Evolutionary conservation across 2,329 filamentous ascomycete species (phyloP).

Genomic region (Lizonia empirigonia): DNA sequence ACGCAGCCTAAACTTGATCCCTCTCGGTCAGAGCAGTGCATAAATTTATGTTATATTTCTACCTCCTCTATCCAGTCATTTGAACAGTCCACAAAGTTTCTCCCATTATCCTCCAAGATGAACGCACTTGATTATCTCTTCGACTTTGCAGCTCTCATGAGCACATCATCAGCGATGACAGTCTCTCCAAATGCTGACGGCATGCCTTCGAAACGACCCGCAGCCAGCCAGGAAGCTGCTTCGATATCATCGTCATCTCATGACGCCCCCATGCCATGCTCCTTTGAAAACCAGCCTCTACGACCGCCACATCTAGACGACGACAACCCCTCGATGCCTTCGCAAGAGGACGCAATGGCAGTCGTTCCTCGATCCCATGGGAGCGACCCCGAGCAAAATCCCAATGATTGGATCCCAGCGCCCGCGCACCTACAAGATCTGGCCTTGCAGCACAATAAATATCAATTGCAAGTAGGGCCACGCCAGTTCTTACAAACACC

Average conservation of each 20-base stretch:
- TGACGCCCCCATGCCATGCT: neutral
- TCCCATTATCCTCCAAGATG: conserved; percentile 8
- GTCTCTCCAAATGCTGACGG: neutral
- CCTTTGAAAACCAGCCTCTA: neutral
- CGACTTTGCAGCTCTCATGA: conserved; percentile 18
- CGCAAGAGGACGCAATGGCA: neutral
- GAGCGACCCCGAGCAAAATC: neutral
- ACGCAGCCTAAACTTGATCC: too few species aligned
- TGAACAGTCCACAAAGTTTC: too few species aligned
- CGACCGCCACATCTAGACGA: neutral
- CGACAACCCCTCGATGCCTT: neutral
- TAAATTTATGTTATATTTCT: too few species aligned
- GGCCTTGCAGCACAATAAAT: neutral
- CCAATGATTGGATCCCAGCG: neutral
- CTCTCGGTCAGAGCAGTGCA: too few species aligned
- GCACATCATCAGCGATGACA: conserved; percentile 8
- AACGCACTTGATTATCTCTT: conserved; percentile 26
- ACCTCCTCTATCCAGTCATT: too few species aligned
- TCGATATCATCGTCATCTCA: neutral
- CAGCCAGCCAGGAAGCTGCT: too few species aligned
- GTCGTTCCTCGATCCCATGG: neutral
- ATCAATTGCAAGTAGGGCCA: neutral
- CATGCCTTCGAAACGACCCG: too few species aligned
- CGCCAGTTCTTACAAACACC: neutral
- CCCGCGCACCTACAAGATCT: neutral